Evolutionary conservation across 1,139 yeast genomes (phyloP).

Genomic region (Debaryomyces subglobosus): DNA sequence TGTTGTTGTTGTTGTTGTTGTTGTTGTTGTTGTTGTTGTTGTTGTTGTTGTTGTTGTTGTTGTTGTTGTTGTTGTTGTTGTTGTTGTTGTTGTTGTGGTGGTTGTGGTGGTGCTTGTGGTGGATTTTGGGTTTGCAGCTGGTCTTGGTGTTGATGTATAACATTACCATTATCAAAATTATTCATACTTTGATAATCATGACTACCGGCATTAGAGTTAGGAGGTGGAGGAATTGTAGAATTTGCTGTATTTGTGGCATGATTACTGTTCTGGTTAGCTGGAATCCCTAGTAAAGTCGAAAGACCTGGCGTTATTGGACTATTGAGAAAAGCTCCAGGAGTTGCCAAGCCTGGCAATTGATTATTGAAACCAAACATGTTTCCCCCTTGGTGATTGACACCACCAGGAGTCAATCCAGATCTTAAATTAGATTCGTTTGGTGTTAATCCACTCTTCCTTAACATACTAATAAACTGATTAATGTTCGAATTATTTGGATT

Average conservation of each 20-base stretch:
- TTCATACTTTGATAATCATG: neutral
- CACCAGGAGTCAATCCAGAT: conserved; percentile 62
- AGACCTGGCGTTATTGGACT: conserved; percentile 54
- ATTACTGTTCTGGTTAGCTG: neutral
- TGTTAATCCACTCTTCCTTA: conserved; percentile 61
- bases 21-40: conserved; percentile 18
- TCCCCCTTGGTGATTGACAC: conserved; percentile 26
- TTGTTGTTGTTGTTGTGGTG: neutral
- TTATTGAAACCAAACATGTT: conserved; percentile 34
- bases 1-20: conserved; percentile 19
- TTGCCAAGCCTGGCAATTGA: conserved; percentile 44
- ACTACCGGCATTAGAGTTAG: neutral
- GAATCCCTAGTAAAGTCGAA: conserved; percentile 41
- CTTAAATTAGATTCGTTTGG: conserved; percentile 71
- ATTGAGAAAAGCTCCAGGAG: conserved; percentile 46
- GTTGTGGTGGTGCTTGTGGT: neutral
- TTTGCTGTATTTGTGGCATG: neutral
- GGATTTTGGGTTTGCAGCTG: neutral
- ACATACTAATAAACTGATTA: conserved; percentile 34
- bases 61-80: neutral
- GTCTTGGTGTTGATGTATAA: neutral
- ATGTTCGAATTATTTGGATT: conserved; percentile 16
- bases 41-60: neutral
- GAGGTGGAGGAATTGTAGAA: conserved; percentile 7
- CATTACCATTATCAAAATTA: neutral